Conservation (phyloP, 2,329 filamentous ascomycete genomes). For the Stagonosporopsis chrysanthemi region DNA sequence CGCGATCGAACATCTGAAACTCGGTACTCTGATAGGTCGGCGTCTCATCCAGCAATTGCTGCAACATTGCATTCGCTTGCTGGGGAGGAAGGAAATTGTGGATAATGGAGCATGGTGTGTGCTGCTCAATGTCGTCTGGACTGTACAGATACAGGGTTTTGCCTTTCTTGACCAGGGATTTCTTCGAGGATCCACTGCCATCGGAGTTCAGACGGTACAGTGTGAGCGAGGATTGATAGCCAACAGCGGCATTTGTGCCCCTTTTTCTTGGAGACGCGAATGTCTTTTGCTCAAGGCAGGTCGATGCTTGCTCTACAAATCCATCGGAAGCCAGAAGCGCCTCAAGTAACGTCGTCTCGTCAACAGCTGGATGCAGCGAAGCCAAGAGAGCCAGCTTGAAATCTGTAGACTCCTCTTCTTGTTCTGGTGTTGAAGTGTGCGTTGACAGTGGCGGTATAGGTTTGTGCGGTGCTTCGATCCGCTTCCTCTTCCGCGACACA, state of each 20-base stretch:
- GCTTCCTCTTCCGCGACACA: constrained; percentile 48
- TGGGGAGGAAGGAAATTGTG: constrained; percentile 83
- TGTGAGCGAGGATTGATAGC: constrained; percentile 56
- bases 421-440: constrained; percentile 6
- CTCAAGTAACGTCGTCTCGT: constrained; percentile 76
- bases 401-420: constrained; percentile 81
- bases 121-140: constrained; percentile 77
- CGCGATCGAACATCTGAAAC: constrained; percentile 88
- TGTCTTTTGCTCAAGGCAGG: constrained; percentile 57
- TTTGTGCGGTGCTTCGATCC: constrained; percentile 22
- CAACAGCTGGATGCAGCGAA: constrained; percentile 73
- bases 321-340: constrained; percentile 80
- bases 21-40: constrained; percentile 72
- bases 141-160: constrained; percentile 84
- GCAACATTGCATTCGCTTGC: constrained; percentile 75
- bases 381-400: constrained; percentile 84
- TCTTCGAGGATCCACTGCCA: constrained; percentile 29
- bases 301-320: constrained; percentile 71
- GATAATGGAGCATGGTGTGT: constrained; percentile 90
- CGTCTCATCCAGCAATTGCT: constrained; percentile 78
- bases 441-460: background rate
- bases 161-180: constrained; percentile 74
- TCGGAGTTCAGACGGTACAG: constrained; percentile 30
- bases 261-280: constrained; percentile 47
- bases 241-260: constrained; percentile 26